These are phyloP conservation scores for Symmetrospora coprosmae DNA, from an alignment of 768 basidiomycete species.

Conservation along the genomic window DNA sequence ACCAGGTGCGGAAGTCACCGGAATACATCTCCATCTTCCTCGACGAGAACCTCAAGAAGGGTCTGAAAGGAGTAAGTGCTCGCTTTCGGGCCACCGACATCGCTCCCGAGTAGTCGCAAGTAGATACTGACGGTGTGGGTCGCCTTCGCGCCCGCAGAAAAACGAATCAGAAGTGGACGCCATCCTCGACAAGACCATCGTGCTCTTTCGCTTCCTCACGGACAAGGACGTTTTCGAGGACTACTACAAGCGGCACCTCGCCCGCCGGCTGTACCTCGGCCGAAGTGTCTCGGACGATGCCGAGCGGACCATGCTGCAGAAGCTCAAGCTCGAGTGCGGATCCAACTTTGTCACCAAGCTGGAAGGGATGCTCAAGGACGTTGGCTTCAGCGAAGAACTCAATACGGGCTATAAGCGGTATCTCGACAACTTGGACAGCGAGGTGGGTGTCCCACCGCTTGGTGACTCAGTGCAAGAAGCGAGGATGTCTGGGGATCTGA, in stretches of 20 bases:
- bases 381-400: slow-evolving; percentile 71
- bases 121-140: background rate
- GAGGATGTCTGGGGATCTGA: background rate
- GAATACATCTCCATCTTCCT: slow-evolving; percentile 95
- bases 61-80: slow-evolving; percentile 69
- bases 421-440: slow-evolving; percentile 44
- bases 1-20: slow-evolving; percentile 67
- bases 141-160: slow-evolving; percentile 50
- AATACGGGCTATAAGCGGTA: slow-evolving; percentile 57
- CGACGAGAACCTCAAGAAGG: slow-evolving; percentile 87
- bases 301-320: slow-evolving; percentile 90
- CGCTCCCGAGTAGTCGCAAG: background rate
- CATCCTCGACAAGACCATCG: slow-evolving; percentile 88
- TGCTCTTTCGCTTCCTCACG: slow-evolving; percentile 77
- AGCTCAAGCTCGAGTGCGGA: slow-evolving; percentile 91
- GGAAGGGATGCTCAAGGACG: slow-evolving; percentile 98
- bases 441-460: slow-evolving; percentile 43
- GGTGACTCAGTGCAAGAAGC: background rate
- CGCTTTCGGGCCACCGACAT: no score
- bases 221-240: slow-evolving; percentile 97
- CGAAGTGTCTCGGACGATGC: slow-evolving; percentile 94
- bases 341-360: slow-evolving; percentile 93
- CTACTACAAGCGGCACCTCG: slow-evolving; percentile 92
- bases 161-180: slow-evolving; percentile 76
- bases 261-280: slow-evolving; percentile 70